Percentiles rank a stretch among this genome's conserved stretches.
Conservation (phyloP, 345 rosid genomes). For the Abelmoschus esculentus region DNA sequence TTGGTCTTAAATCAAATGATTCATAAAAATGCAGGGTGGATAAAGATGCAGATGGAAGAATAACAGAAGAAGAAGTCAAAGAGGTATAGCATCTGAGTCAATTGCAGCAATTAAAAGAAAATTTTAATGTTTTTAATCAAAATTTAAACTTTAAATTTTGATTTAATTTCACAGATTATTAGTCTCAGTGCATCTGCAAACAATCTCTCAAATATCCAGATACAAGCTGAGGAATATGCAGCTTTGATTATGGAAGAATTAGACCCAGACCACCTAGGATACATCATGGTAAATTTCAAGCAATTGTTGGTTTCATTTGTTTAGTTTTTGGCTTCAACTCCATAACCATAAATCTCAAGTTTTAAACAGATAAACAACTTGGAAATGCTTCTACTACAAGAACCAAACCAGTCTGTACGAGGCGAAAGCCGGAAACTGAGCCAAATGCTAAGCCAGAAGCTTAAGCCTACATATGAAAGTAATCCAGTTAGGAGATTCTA, state of each 20-base stretch:
- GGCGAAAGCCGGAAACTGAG: conserved; percentile 66
- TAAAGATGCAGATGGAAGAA: conserved; percentile 78
- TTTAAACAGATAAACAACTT: conserved; percentile 47
- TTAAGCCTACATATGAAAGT: conserved; percentile 42
- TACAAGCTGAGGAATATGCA: not conserved
- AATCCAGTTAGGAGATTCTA: conserved; percentile 44
- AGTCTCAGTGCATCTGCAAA: conserved; percentile 32
- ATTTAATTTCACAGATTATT: conserved; percentile 42
- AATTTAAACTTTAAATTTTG: not conserved
- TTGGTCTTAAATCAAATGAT: not conserved
- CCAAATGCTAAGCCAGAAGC: conserved; percentile 68
- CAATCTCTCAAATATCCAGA: not conserved
- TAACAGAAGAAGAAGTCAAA: conserved; percentile 64
- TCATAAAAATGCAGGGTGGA: conserved; percentile 54
- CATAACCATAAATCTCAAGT: not conserved
- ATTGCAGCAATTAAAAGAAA: not conserved
- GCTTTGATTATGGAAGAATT: conserved; percentile 13
- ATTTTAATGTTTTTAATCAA: too few species aligned
- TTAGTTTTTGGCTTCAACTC: not conserved
- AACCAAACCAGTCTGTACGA: conserved; percentile 38
- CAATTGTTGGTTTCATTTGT: not conserved
- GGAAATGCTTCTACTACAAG: conserved; percentile 59
- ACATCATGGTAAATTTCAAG: conserved; percentile 49
- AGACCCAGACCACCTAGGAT: conserved; percentile 63
- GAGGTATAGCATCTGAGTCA: conserved; percentile 32